phyloP scores from a whole-genome alignment of 805 yeast species.

The Candida ulmi region DNA sequence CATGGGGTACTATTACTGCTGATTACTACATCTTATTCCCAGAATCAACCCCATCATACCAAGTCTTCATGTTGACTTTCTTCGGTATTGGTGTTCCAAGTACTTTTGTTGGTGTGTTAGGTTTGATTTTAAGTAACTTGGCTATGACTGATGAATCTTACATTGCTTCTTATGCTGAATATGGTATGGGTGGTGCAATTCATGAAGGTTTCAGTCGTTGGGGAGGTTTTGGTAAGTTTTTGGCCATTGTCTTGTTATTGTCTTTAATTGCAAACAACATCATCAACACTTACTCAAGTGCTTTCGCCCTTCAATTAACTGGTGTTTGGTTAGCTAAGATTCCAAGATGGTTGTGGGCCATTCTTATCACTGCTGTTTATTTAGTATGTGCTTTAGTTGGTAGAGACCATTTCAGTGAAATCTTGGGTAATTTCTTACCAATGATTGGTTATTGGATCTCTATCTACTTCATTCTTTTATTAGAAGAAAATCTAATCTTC shows the following conservation, averaged over 20 bases:
- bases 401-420: slow-evolving; percentile 61
- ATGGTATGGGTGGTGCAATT: slow-evolving; percentile 75
- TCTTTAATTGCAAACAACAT: slow-evolving; percentile 80
- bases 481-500: slow-evolving; percentile 71
- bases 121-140: slow-evolving; percentile 61
- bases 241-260: slow-evolving; percentile 61
- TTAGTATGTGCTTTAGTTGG: slow-evolving; percentile 74
- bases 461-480: slow-evolving; percentile 63
- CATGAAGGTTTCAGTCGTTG: slow-evolving; percentile 61
- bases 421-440: slow-evolving; percentile 77
- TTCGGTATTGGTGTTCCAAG: slow-evolving; percentile 68
- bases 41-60: slow-evolving; percentile 52
- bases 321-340: slow-evolving; percentile 48
- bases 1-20: slow-evolving; percentile 86
- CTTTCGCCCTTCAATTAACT: slow-evolving; percentile 67
- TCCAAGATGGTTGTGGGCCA: slow-evolving; percentile 77
- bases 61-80: slow-evolving; percentile 56
- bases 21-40: slow-evolving; percentile 84
- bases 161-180: slow-evolving; percentile 45
- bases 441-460: slow-evolving; percentile 92
- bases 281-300: slow-evolving; percentile 76
- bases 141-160: slow-evolving; percentile 55
- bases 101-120: slow-evolving; percentile 68
- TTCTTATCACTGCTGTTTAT: slow-evolving; percentile 56
- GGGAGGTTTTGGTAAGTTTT: slow-evolving; percentile 73